Evolutionary conservation across 495 filamentous ascomycete genomes (phyloP).

Genomic region (Podospora fimiseda): DNA sequence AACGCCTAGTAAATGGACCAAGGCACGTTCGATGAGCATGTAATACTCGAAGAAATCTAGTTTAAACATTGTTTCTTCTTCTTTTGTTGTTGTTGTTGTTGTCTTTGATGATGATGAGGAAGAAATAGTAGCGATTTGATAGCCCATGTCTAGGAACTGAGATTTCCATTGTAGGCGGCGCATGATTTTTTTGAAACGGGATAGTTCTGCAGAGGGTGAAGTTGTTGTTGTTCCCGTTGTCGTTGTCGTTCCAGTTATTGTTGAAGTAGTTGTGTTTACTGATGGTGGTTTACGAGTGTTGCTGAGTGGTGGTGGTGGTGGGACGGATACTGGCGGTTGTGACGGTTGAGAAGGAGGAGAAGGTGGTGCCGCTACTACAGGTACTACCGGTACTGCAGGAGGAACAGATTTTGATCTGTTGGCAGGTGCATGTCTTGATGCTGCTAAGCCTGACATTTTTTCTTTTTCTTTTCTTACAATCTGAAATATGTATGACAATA

Average conservation of each 20-base stretch:
- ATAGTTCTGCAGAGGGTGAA: slow-evolving; percentile 38
- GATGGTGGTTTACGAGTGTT: no score
- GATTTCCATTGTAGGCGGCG: slow-evolving; percentile 56
- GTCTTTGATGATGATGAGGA: no score
- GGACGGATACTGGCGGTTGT: background rate
- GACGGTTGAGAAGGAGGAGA: background rate
- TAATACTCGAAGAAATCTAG: slow-evolving; percentile 67
- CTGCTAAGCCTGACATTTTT: background rate
- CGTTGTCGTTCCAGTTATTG: background rate
- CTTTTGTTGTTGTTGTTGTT: no score
- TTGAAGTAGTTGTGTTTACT: background rate
- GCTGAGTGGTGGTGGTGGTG: background rate
- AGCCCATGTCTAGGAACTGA: slow-evolving; percentile 48
- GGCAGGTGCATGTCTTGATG: background rate
- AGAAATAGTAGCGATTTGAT: no score
- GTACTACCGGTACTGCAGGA: no score
- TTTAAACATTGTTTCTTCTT: slow-evolving; percentile 66
- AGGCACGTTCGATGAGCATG: slow-evolving; percentile 56
- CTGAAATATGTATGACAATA: no score
- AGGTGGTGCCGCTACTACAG: background rate
- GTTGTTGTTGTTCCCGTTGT: background rate
- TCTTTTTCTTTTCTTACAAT: no score
- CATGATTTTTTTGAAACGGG: slow-evolving; percentile 51
- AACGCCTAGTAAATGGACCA: slow-evolving; percentile 54
- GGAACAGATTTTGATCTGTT: background rate